Evolutionary conservation across 176 grass and related monocot species (phyloP).

Genomic region (Oryza punctata): DNA sequence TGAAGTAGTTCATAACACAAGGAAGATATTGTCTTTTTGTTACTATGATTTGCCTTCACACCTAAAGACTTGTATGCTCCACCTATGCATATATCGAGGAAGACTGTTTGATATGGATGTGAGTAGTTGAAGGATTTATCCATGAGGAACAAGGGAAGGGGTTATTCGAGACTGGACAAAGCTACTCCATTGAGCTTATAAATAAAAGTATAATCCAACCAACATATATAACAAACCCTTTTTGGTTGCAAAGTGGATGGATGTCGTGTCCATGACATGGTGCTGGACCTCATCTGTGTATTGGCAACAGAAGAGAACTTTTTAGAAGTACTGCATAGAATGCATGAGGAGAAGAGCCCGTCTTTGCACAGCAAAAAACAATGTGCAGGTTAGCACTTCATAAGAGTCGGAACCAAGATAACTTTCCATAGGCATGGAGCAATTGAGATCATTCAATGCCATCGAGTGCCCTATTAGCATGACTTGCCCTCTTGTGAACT

Average conservation of each 20-base stretch:
- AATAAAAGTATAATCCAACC: constrained; percentile 26
- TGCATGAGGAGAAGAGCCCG: background rate
- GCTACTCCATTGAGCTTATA: background rate
- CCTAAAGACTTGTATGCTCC: background rate
- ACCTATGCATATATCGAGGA: background rate
- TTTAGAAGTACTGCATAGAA: background rate
- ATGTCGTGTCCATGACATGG: constrained; percentile 2
- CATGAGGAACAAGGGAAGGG: background rate
- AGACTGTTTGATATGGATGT: background rate
- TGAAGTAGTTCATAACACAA: background rate
- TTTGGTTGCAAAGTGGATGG: background rate
- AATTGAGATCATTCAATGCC: constrained; percentile 3
- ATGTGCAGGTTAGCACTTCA: background rate
- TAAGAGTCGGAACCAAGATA: background rate
- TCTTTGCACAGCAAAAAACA: background rate
- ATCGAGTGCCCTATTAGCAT: rapidly evolving
- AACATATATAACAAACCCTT: no score
- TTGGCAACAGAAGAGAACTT: constrained; percentile 25
- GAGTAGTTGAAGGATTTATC: constrained; percentile 18
- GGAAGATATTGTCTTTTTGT: constrained; percentile 19
- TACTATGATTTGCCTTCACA: background rate
- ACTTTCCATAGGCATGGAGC: background rate
- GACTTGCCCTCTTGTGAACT: background rate
- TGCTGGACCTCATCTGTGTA: background rate
- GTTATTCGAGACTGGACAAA: background rate